Evolutionary conservation across 805 yeast species (phyloP).

Genomic region (Kluyveromyces dobzhanskii): DNA sequence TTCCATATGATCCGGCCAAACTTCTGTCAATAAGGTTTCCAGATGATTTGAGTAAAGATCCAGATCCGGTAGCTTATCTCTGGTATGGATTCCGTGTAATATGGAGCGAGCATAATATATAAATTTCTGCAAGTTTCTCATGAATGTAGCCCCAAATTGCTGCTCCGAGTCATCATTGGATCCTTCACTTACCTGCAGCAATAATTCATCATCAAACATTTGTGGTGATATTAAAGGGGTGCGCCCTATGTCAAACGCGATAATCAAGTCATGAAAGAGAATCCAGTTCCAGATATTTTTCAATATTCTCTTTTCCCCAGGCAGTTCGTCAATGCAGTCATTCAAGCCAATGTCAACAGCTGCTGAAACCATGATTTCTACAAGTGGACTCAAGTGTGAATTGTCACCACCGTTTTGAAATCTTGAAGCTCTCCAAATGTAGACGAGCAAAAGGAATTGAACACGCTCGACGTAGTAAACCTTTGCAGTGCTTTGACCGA

Average conservation of each 20-base stretch:
- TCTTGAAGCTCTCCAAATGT: slow-evolving; percentile 11
- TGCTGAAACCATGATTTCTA: slow-evolving; percentile 11
- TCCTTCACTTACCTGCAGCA: background rate
- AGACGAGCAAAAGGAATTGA: slow-evolving; percentile 20
- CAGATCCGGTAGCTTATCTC: slow-evolving; percentile 6
- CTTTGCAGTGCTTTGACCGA: slow-evolving; percentile 24
- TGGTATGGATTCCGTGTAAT: slow-evolving; percentile 1
- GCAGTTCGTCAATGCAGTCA: slow-evolving; percentile 12
- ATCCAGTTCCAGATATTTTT: slow-evolving; percentile 24
- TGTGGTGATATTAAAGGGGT: slow-evolving; percentile 10
- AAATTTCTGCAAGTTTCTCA: background rate
- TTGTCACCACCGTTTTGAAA: slow-evolving; percentile 20
- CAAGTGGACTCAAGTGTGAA: slow-evolving; percentile 13
- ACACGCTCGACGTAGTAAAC: slow-evolving; percentile 22
- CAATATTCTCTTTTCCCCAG: slow-evolving; percentile 13
- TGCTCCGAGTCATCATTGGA: background rate
- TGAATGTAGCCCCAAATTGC: background rate
- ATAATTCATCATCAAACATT: slow-evolving; percentile 4
- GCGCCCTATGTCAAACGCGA: slow-evolving; percentile 20
- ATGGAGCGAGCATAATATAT: background rate
- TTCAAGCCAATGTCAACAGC: slow-evolving; percentile 20
- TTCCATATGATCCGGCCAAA: background rate
- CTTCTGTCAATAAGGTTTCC: background rate
- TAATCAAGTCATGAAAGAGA: slow-evolving; percentile 17
- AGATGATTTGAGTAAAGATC: background rate